Evolutionary conservation across 441 rosid species (phyloP).

Genomic region (Gossypium davidsonii): DNA sequence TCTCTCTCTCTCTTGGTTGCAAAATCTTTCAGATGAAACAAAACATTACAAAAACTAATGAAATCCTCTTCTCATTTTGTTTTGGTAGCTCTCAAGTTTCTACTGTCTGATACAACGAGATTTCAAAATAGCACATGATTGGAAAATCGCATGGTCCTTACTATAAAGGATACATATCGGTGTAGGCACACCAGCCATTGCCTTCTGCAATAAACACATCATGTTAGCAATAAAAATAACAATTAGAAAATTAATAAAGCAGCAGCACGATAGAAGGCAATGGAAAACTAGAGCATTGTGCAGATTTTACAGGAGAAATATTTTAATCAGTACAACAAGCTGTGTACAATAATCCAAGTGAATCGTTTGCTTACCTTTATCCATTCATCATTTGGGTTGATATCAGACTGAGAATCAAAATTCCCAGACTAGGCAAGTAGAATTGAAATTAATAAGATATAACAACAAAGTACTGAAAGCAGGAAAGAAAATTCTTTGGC

Average conservation of each 20-base stretch:
- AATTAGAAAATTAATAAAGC: slow-evolving; percentile 14
- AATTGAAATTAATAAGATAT: slow-evolving; percentile 10
- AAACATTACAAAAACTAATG: neutral
- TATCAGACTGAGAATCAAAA: slow-evolving; percentile 58
- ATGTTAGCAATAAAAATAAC: slow-evolving; percentile 11
- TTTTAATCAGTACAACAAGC: slow-evolving; percentile 6
- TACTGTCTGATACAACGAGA: neutral
- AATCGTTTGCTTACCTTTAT: slow-evolving; percentile 60
- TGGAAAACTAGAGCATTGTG: neutral
- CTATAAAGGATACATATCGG: slow-evolving; percentile 68
- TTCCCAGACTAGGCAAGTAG: slow-evolving; percentile 20
- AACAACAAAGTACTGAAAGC: neutral
- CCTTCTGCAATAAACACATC: slow-evolving; percentile 56
- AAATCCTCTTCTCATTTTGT: neutral
- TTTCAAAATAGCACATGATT: neutral
- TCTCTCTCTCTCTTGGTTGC: neutral
- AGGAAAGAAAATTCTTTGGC: neutral
- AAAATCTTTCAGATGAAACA: slow-evolving; percentile 12
- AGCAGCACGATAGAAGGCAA: slow-evolving; percentile 11
- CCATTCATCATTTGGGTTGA: slow-evolving; percentile 96
- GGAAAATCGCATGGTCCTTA: neutral
- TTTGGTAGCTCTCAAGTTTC: neutral
- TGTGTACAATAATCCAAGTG: slow-evolving; percentile 4
- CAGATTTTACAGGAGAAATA: neutral
- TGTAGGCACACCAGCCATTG: slow-evolving; percentile 85